A percentile compares a stretch with the other conserved stretches of the same genome.
Conservation (phyloP, 768 basidiomycete genomes). For the Podaxis mareebaensis region DNA sequence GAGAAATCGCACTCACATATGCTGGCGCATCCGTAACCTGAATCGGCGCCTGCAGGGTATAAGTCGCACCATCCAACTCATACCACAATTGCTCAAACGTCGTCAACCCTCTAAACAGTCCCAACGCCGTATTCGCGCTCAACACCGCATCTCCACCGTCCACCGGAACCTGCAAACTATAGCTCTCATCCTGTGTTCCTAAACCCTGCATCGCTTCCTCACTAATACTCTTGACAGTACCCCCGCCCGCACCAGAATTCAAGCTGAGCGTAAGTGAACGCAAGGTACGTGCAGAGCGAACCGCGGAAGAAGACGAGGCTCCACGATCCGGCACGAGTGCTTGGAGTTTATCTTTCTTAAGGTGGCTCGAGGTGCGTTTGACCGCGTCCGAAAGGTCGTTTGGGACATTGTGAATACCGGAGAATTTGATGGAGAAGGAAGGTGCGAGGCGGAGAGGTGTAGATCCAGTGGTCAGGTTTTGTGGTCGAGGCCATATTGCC, state of each 20-base stretch:
- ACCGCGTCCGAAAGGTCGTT: conserved; percentile 58
- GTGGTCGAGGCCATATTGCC: conserved; percentile 42
- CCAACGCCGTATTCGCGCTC: conserved; percentile 63
- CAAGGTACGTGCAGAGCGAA: conserved; percentile 44
- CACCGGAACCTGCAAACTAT: conserved; percentile 55
- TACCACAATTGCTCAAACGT: conserved; percentile 78
- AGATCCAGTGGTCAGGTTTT: conserved; percentile 42
- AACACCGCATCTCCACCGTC: conserved; percentile 58
- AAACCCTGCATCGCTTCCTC: conserved; percentile 52
- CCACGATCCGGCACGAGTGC: conserved; percentile 64
- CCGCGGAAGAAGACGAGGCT: conserved; percentile 41
- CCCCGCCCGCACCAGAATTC: conserved; percentile 19
- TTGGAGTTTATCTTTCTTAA: conserved; percentile 57
- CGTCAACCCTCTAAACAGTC: conserved; percentile 70
- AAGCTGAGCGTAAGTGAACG: conserved; percentile 46
- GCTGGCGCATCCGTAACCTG: conserved; percentile 62
- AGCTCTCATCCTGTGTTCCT: conserved; percentile 60
- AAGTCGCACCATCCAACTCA: conserved; percentile 47
- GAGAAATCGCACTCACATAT: conserved; percentile 47
- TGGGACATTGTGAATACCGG: conserved; percentile 45
- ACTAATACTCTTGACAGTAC: conserved; percentile 46
- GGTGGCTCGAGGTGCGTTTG: conserved; percentile 40
- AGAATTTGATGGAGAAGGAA: conserved; percentile 42
- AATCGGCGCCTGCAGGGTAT: conserved; percentile 58
- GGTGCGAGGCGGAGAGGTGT: conserved; percentile 33